phyloP scores from a whole-genome alignment of 2,329 filamentous ascomycete genomes.

The Trichoderma simmonsii region DNA sequence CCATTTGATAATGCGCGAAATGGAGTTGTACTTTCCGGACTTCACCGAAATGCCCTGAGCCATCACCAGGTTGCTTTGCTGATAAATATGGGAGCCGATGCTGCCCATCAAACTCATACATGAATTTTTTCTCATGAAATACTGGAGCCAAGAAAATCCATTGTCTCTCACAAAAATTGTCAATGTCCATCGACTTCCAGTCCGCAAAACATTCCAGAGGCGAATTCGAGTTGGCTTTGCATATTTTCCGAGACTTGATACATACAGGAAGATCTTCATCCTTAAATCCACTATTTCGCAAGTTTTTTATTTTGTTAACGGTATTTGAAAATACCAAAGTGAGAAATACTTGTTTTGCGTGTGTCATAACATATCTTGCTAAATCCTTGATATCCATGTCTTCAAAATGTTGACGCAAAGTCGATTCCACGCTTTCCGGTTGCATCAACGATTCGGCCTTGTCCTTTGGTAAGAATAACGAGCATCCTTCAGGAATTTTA shows the following conservation, averaged over 20 bases:
- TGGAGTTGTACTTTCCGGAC: background rate
- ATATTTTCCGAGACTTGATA: background rate
- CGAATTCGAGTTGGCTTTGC: background rate
- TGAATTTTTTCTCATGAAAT: background rate
- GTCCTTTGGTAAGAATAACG: background rate
- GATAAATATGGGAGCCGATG: background rate
- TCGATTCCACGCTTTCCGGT: background rate
- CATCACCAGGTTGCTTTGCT: background rate
- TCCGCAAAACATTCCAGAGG: background rate
- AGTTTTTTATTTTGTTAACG: fast-evolving
- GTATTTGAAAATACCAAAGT: background rate
- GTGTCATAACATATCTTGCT: background rate
- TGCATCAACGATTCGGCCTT: background rate
- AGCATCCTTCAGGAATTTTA: background rate
- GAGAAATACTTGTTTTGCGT: background rate
- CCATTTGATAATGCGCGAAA: background rate
- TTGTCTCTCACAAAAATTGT: background rate
- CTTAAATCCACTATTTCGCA: background rate
- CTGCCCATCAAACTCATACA: background rate
- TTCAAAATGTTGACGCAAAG: background rate
- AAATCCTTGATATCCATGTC: background rate
- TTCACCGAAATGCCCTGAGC: background rate
- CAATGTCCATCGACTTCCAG: background rate
- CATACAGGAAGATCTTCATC: background rate
- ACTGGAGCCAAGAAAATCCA: background rate